A percentile compares a stretch with the other conserved stretches of the same genome.
Conservation (phyloP, 1,139 yeast species). For the Blastobotrys buckinghamii region DNA sequence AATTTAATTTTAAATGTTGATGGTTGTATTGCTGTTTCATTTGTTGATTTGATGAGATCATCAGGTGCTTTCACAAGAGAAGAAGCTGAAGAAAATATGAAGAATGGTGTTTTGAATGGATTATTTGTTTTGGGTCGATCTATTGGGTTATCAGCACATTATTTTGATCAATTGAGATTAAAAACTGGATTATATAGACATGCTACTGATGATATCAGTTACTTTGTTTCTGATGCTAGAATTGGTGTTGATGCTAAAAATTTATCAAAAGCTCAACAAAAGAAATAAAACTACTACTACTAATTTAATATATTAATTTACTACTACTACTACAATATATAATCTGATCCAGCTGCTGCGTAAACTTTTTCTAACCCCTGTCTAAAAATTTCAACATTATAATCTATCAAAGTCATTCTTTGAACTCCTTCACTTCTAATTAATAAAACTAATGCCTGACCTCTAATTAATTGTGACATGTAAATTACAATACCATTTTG, state of each 20-base stretch:
- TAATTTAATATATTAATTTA: neutral
- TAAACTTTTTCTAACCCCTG: constrained; percentile 76
- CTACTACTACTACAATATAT: too few relatives aligned
- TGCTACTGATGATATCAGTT: constrained; percentile 45
- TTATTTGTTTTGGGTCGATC: constrained; percentile 43
- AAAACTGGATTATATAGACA: constrained; percentile 44
- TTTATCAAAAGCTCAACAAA: constrained; percentile 29
- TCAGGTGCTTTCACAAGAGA: constrained; percentile 42
- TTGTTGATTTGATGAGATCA: constrained; percentile 40
- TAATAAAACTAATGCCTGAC: constrained; percentile 84
- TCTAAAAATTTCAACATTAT: constrained; percentile 78
- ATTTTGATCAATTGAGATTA: constrained; percentile 43
- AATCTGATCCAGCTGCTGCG: neutral
- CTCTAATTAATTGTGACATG: constrained; percentile 86
- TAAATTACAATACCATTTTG: constrained; percentile 80
- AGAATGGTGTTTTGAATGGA: constrained; percentile 44
- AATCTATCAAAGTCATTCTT: constrained; percentile 70
- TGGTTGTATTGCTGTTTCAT: constrained; percentile 43
- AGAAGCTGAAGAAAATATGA: constrained; percentile 41
- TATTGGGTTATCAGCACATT: constrained; percentile 43
- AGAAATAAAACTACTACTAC: constrained; percentile 6
- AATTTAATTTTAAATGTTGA: constrained; percentile 43
- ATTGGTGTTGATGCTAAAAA: constrained; percentile 35
- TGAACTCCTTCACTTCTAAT: constrained; percentile 52
- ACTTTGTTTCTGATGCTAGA: constrained; percentile 29